Evolutionary conservation across 305 asterid genomes (phyloP).

Genomic region (Solanum aculeatissimum): DNA sequence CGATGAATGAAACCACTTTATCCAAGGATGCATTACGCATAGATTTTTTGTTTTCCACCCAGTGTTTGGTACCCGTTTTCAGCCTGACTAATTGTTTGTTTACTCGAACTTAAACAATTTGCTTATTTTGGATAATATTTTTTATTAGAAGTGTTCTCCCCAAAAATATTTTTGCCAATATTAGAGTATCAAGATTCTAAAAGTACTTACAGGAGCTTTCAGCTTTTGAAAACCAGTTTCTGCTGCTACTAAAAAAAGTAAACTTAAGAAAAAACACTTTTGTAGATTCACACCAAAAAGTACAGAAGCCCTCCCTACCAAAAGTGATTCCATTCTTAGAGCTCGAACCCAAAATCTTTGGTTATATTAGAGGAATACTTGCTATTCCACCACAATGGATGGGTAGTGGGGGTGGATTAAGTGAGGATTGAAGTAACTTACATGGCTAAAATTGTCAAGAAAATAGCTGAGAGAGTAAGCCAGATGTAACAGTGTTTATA

Average conservation of each 20-base stretch:
- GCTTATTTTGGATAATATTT: background rate
- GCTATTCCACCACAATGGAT: background rate
- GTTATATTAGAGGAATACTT: background rate
- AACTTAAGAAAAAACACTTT: too few species aligned
- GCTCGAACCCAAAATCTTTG: background rate
- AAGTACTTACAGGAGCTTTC: background rate
- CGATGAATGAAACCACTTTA: background rate
- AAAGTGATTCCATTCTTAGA: background rate
- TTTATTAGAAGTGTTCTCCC: background rate
- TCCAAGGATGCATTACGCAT: background rate
- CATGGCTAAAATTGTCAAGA: slow-evolving; percentile 59
- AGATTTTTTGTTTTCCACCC: background rate
- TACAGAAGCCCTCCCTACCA: background rate
- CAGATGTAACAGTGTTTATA: slow-evolving; percentile 16
- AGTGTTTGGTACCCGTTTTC: background rate
- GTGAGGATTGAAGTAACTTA: slow-evolving; percentile 11
- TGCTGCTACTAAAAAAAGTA: background rate
- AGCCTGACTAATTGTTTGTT: background rate
- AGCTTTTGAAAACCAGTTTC: background rate
- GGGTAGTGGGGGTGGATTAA: background rate
- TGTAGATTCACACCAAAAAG: too few species aligned
- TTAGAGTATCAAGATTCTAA: background rate
- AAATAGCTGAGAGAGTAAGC: slow-evolving; percentile 33
- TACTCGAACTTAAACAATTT: background rate
- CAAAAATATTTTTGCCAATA: background rate